Conservation (phyloP, 805 yeast genomes). For the Hanseniaspora lachancei region DNA sequence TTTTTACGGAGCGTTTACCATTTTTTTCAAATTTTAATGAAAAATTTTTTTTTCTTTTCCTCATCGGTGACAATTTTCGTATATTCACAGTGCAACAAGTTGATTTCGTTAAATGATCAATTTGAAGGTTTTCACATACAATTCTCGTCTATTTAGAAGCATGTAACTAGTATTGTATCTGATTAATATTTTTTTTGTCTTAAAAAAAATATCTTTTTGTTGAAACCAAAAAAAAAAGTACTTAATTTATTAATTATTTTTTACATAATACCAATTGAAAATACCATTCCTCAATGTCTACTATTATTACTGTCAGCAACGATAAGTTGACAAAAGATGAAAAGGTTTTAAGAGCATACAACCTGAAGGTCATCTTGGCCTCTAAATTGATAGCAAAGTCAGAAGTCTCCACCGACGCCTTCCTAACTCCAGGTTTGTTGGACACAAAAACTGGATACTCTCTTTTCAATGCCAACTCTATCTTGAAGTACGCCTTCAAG, state of each 20-base stretch:
- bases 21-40: not conserved
- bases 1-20: not conserved
- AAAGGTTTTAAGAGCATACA: slow-evolving; percentile 20
- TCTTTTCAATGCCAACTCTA: slow-evolving; percentile 54
- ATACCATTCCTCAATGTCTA: slow-evolving; percentile 1
- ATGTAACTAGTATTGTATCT: too few relatives aligned
- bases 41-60: too few relatives aligned
- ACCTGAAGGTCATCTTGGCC: slow-evolving; percentile 25
- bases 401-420: slow-evolving; percentile 20
- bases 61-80: too few relatives aligned
- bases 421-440: slow-evolving; percentile 14
- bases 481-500: slow-evolving; percentile 46
- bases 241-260: not conserved
- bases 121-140: too few relatives aligned
- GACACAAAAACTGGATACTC: slow-evolving; percentile 27
- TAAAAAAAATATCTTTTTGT: too few relatives aligned
- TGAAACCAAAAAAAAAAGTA: not conserved
- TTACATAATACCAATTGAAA: not conserved
- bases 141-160: too few relatives aligned
- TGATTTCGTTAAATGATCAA: too few relatives aligned
- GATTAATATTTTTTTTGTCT: too few relatives aligned
- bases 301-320: slow-evolving; percentile 2
- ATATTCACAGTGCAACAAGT: too few relatives aligned
- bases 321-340: slow-evolving; percentile 10
- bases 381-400: slow-evolving; percentile 23